phyloP scores from a whole-genome alignment of 768 basidiomycete genomes.

The Suillus subaureus region DNA sequence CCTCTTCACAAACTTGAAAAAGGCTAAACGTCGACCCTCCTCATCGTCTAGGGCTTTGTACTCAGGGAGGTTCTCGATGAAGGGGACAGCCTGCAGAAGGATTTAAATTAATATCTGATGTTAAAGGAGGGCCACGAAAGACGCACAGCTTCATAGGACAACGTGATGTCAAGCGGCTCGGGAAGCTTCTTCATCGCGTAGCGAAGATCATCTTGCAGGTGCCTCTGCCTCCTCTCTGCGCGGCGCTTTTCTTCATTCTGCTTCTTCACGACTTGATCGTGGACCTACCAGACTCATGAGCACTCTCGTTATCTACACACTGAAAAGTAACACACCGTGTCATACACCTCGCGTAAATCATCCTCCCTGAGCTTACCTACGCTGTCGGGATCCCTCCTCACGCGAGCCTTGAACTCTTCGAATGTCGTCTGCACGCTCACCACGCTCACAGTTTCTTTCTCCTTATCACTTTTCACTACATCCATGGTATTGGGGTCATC shows the following conservation, averaged over 20 bases:
- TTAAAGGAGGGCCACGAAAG: not conserved
- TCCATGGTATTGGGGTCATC: conserved; percentile 44
- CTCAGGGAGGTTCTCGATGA: conserved; percentile 83
- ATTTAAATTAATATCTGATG: conserved; percentile 2
- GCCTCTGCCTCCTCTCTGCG: conserved; percentile 79
- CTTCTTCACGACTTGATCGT: conserved; percentile 67
- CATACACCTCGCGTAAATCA: conserved; percentile 61
- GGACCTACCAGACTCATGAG: conserved; percentile 52
- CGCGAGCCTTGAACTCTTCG: conserved; percentile 59
- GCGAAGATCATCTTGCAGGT: conserved; percentile 92
- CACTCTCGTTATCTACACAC: not conserved
- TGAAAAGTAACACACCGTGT: conserved; percentile 50
- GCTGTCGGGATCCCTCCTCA: conserved; percentile 59
- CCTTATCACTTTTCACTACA: conserved; percentile 23
- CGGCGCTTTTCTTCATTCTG: conserved; percentile 88
- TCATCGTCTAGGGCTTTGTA: conserved; percentile 88
- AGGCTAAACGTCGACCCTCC: conserved; percentile 79
- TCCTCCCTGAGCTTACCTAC: conserved; percentile 47
- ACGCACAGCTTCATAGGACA: conserved; percentile 81
- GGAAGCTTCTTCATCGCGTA: conserved; percentile 92
- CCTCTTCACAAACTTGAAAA: conserved; percentile 84
- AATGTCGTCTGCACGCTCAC: conserved; percentile 61
- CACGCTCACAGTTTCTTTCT: conserved; percentile 38
- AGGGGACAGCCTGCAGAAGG: conserved; percentile 59
- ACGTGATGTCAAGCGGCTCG: conserved; percentile 74